Evolutionary conservation across 2,329 filamentous ascomycete genomes (phyloP).

Genomic region (Diaporthe citri): DNA sequence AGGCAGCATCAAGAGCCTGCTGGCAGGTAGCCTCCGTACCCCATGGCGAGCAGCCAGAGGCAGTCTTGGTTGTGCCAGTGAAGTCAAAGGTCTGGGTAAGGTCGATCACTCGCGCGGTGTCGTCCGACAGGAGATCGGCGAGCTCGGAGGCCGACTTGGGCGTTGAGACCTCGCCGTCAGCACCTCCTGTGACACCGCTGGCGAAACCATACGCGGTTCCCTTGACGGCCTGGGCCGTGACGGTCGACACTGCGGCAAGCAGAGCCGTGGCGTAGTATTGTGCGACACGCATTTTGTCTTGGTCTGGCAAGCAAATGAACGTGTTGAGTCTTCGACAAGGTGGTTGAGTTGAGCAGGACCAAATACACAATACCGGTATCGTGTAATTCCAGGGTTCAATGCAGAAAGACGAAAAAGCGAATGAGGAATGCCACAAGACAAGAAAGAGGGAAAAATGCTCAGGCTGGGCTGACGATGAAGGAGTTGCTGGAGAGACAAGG

Average conservation of each 20-base stretch:
- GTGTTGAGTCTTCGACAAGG: constrained; percentile 2
- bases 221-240: constrained; percentile 46
- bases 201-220: constrained; percentile 57
- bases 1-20: constrained; percentile 69
- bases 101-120: constrained; percentile 67
- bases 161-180: constrained; percentile 63
- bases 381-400: constrained; percentile 23
- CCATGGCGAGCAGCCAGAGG: constrained; percentile 69
- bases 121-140: constrained; percentile 68
- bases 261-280: constrained; percentile 38
- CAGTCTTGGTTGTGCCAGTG: constrained; percentile 65
- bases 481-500: neutral
- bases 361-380: constrained; percentile 31
- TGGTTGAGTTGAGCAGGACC: neutral
- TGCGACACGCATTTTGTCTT: constrained; percentile 30
- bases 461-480: constrained; percentile 11
- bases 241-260: constrained; percentile 44
- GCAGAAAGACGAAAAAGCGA: constrained; percentile 25
- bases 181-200: constrained; percentile 70
- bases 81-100: constrained; percentile 69
- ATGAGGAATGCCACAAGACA: constrained; percentile 20
- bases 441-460: constrained; percentile 12
- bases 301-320: constrained; percentile 16
- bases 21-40: constrained; percentile 67
- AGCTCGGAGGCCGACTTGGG: constrained; percentile 67